Percentiles rank a stretch among this genome's conserved stretches.
phyloP scores from a whole-genome alignment of 2,329 filamentous ascomycete genomes.

The Colletotrichum liriopes region DNA sequence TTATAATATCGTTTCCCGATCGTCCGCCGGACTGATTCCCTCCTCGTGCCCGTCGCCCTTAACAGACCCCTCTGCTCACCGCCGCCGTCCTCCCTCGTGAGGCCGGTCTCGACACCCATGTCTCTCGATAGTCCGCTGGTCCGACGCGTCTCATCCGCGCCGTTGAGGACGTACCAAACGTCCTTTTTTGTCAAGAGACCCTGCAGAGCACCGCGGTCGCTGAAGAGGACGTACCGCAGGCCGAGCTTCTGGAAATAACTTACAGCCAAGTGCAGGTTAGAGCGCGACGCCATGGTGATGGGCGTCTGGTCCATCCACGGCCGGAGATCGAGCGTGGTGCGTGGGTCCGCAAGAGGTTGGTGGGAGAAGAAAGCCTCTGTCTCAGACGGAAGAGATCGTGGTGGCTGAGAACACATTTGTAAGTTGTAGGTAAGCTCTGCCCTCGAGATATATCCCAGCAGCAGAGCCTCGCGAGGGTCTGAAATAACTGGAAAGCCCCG shows the following conservation, averaged over 20 bases:
- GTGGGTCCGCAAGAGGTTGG: constrained; percentile 84
- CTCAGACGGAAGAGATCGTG: constrained; percentile 74
- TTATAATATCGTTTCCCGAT: constrained; percentile 42
- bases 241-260: constrained; percentile 96
- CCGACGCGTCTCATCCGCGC: constrained; percentile 74
- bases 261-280: constrained; percentile 86
- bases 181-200: constrained; percentile 98
- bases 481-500: constrained; percentile 94
- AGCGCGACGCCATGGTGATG: constrained; percentile 85
- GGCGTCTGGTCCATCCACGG: constrained; percentile 99
- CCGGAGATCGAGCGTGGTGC: constrained; percentile 85
- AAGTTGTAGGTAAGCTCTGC: constrained; percentile 90
- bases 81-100: constrained; percentile 56
- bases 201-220: constrained; percentile 84
- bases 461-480: constrained; percentile 81
- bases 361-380: constrained; percentile 90
- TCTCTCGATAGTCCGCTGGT: constrained; percentile 50
- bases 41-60: constrained; percentile 55
- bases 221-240: constrained; percentile 90
- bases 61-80: constrained; percentile 62
- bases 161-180: constrained; percentile 93
- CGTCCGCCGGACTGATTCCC: constrained; percentile 46
- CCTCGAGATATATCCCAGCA: constrained; percentile 94
- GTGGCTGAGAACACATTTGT: constrained; percentile 70
- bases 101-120: constrained; percentile 52